phyloP scores from a whole-genome alignment of 805 yeast species.

The Monosporozyma aerobia region DNA sequence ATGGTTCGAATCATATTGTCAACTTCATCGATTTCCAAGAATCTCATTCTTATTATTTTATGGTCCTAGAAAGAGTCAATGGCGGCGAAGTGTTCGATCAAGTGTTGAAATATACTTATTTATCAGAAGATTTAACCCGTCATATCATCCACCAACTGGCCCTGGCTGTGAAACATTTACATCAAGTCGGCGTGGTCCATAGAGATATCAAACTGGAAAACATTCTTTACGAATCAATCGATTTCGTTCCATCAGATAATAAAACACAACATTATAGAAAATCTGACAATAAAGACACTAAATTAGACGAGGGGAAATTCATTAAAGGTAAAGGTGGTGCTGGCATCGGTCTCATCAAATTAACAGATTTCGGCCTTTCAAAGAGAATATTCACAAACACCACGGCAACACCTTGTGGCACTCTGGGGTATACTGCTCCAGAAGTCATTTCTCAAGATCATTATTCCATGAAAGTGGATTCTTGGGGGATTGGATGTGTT shows the following conservation, averaged over 20 bases:
- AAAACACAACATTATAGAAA: conserved; percentile 34
- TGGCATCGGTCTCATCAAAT: conserved; percentile 76
- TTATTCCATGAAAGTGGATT: conserved; percentile 89
- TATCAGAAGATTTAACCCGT: conserved; percentile 54
- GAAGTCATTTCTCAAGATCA: conserved; percentile 91
- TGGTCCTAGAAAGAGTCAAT: conserved; percentile 58
- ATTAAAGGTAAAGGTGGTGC: conserved; percentile 81
- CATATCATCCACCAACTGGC: conserved; percentile 59
- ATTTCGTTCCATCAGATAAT: conserved; percentile 34
- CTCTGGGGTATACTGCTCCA: conserved; percentile 98
- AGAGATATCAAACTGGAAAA: conserved; percentile 81
- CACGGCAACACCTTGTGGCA: conserved; percentile 97
- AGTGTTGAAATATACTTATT: conserved; percentile 57
- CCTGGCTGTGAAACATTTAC: conserved; percentile 57
- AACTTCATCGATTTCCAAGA: conserved; percentile 58
- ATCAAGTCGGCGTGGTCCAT: conserved; percentile 71
- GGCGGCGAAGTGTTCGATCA: conserved; percentile 74
- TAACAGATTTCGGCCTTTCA: conserved; percentile 93
- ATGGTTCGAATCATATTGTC: conserved; percentile 41
- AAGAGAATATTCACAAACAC: conserved; percentile 81
- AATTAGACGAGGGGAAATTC: conserved; percentile 84
- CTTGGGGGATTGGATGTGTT: conserved; percentile 99
- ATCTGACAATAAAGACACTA: conserved; percentile 58
- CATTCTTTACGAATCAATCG: conserved; percentile 54
- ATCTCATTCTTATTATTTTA: conserved; percentile 49